A percentile compares a stretch with the other conserved stretches of the same genome.
phyloP scores from a whole-genome alignment of 2,329 filamentous ascomycete species.

The Exophiala viscosa region DNA sequence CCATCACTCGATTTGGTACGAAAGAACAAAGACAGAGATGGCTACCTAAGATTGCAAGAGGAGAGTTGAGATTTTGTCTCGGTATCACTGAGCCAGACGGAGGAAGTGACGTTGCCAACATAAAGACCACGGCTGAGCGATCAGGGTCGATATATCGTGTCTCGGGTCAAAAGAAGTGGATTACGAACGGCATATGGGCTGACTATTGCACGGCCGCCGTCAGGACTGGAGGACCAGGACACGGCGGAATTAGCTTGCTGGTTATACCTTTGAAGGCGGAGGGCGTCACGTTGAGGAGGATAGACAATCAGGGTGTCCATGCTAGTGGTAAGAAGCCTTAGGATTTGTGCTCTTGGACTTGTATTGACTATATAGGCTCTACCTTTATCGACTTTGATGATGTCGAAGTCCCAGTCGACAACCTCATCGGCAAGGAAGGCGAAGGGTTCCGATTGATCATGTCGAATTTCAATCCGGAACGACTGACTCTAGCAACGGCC shows the following conservation, averaged over 20 bases:
- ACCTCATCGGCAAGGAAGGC: conserved; percentile 66
- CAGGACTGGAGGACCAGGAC: conserved; percentile 64
- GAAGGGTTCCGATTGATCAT: conserved; percentile 70
- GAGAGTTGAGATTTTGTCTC: conserved; percentile 66
- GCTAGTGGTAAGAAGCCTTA: conserved; percentile 50
- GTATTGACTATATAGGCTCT: conserved; percentile 52
- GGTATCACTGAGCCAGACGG: conserved; percentile 76
- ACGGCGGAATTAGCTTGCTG: conserved; percentile 65
- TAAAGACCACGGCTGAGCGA: conserved; percentile 63
- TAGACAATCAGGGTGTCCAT: conserved; percentile 67
- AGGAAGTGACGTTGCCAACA: conserved; percentile 70
- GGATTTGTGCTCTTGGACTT: neutral
- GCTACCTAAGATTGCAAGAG: conserved; percentile 64
- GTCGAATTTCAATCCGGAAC: conserved; percentile 79
- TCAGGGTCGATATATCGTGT: conserved; percentile 66
- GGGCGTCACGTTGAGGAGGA: conserved; percentile 64
- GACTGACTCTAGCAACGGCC: conserved; percentile 63
- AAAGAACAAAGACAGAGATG: conserved; percentile 60
- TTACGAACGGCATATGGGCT: conserved; percentile 69
- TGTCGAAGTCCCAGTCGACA: conserved; percentile 67
- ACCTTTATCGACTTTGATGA: conserved; percentile 74
- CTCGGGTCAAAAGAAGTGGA: conserved; percentile 77
- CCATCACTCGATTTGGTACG: conserved; percentile 65
- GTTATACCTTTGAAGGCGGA: conserved; percentile 65
- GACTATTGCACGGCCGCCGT: conserved; percentile 69